Base-by-base conservation (phyloP, 495 filamentous ascomycete species). In the Penicillium cosmopolitanum region DNA sequence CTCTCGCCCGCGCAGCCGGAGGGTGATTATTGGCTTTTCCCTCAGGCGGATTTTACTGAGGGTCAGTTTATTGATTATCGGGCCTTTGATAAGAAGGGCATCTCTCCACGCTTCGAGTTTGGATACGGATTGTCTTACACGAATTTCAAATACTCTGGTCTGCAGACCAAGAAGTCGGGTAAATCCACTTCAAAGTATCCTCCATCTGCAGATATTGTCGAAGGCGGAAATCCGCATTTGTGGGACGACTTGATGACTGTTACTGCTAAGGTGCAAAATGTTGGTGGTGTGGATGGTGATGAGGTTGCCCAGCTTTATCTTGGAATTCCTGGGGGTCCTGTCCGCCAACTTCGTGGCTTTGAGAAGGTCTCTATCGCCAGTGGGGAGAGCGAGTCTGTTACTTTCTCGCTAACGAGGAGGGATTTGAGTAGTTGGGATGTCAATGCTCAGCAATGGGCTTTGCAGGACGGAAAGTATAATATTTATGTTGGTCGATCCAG, bases 31-130 rank as follows among this genome's bases (percentile, higher is more conserved):
- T 81, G 76, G 28, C 66, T 86, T 21, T 77, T 86, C 8, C 91
- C 92, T 1, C 85, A 89, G 63, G 77, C 78, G n/a, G 73, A 87
- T 51, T 91, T 89, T 63, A 69, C 65, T 7, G 90, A 93, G 71
- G 86, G 85, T 56, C 73, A 93, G 31, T 93, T 87, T 73, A 85
- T 95, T 50, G 90, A 90, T 9, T 95, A 96, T 68, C 79, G 88
- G 5, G 87, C 87, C 71, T 95, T 92, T 72, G 90, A 96, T 64
- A 80, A 83, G 21, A 71, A 79, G 2, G 77, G 81, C 9, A 73
- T 87, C 25, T 68, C 77, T 3, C 86, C 89, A 0, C 79, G 87
- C 0, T 94, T 93, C 71, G 81, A 85, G 33, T 91, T 90, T 60
- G 89, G 88, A 13, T 89, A 82, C 52, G 89, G 89, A 0, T 69